Evolutionary conservation across 2,329 filamentous ascomycete species (phyloP), one percentile per base, ranked within the genome.

Genomic region (Fusarium azukiicola): DNA sequence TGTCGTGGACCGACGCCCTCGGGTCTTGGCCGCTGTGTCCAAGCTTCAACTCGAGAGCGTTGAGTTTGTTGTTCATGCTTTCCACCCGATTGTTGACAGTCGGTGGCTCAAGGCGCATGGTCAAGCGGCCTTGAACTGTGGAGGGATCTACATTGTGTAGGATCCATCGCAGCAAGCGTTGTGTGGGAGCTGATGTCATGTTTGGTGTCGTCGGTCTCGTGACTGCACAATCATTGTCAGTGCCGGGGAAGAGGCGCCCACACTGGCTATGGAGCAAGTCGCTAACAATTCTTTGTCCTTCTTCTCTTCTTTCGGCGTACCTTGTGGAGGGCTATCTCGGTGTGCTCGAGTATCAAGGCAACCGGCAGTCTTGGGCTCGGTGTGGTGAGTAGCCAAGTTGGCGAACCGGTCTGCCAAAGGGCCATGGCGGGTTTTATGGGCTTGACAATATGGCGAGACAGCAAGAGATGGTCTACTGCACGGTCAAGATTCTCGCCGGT

Each of bases 111-210:
- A 61, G 6, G 3, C 21, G 7, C 56, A 23, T 42, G 36, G 56
- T 36, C 12, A 40, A 23, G 56, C 56, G 56, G 21, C 56, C 56
- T 23, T 61, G 56, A 12, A 19, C 56, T 4, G 56, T 42, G 9
- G 56, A 61, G n/a, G 56, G 56, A 6, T 36, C 44, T 17, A 47
- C 17, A 11, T 21, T 47, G 44, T 17, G 8, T 17, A 47, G 56
- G n/a, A 61, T 13, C 23, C 54, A 36, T 5, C 54, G 56, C n/a
- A 61, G 56, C 36, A 61, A 61, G 36, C 23, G 9, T 16, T 61
- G 56, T 61, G 56, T 42, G 21, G 56, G 56, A 61, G 56, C n/a
- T 16, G 56, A 61, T 13, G 36, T 36, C 56, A 61, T 61, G 56
- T 61, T 61, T 4, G 36, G 36, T n/a, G 8, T 11, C 6, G 36